Evolutionary conservation across 805 yeast genomes (phyloP).

Genomic region (Candida takata): DNA sequence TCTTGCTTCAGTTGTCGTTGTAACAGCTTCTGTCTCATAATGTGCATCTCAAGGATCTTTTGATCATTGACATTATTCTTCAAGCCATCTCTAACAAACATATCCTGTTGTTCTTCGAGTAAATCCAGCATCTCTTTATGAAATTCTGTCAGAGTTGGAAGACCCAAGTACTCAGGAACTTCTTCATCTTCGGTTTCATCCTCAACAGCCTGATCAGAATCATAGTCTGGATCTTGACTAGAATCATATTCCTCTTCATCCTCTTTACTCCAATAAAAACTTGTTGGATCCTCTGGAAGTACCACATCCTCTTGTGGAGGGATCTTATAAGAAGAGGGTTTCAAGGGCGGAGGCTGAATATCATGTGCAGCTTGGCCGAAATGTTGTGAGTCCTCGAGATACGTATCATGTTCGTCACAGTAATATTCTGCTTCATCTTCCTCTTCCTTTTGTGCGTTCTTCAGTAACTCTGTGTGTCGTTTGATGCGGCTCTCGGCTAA

Average conservation of each 20-base stretch:
- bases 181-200: conserved; percentile 16
- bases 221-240: conserved; percentile 10
- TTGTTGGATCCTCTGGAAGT: conserved; percentile 13
- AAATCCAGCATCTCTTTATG: conserved; percentile 13
- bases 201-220: conserved; percentile 6
- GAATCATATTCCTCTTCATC: conserved; percentile 21
- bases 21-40: conserved; percentile 10
- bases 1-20: conserved; percentile 13
- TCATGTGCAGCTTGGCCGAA: conserved; percentile 2
- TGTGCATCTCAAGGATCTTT: conserved; percentile 7
- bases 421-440: conserved; percentile 24
- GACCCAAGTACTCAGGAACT: conserved; percentile 6
- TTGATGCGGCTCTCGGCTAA: conserved; percentile 48
- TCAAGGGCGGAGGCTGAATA: background rate
- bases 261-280: conserved; percentile 5
- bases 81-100: conserved; percentile 9
- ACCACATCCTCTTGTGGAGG: conserved; percentile 6
- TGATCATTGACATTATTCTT: conserved; percentile 9
- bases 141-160: conserved; percentile 5
- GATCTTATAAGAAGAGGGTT: conserved; percentile 5
- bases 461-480: conserved; percentile 17
- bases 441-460: conserved; percentile 22
- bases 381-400: conserved; percentile 7
- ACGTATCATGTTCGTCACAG: conserved; percentile 19
- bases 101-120: conserved; percentile 11